phyloP scores from a whole-genome alignment of 805 yeast genomes.

The Starmerella stellata region DNA sequence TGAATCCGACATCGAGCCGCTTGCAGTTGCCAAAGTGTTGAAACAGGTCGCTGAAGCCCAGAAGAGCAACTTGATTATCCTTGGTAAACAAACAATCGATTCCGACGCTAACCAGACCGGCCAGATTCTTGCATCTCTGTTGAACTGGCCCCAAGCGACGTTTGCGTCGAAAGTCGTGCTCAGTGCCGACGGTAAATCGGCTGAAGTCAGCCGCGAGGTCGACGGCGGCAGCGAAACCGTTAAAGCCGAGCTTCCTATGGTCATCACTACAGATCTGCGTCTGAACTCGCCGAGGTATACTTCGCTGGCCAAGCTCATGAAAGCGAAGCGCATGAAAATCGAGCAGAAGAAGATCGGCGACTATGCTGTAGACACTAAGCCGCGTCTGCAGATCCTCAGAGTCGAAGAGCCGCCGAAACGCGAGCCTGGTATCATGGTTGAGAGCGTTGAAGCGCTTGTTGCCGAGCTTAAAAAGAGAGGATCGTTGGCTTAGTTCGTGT shows the following conservation, averaged over 20 bases:
- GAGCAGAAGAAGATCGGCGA: constrained; percentile 47
- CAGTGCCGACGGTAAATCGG: constrained; percentile 30
- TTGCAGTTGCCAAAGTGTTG: constrained; percentile 73
- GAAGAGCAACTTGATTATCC: constrained; percentile 56
- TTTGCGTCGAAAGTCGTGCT: constrained; percentile 74
- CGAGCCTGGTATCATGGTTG: constrained; percentile 64
- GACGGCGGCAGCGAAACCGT: constrained; percentile 89
- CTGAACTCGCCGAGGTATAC: constrained; percentile 91
- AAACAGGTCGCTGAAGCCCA: constrained; percentile 53
- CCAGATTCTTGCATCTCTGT: constrained; percentile 82
- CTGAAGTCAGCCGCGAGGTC: constrained; percentile 72
- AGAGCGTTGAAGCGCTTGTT: constrained; percentile 64
- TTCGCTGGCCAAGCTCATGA: constrained; percentile 91
- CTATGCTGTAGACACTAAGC: constrained; percentile 45
- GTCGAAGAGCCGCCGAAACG: constrained; percentile 77
- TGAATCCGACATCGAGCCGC: constrained; percentile 63
- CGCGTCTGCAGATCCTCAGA: constrained; percentile 48
- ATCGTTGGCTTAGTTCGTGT: background rate
- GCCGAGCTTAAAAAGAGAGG: constrained; percentile 58
- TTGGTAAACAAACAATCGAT: constrained; percentile 95
- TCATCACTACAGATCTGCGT: constrained; percentile 83
- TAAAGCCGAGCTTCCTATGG: constrained; percentile 58
- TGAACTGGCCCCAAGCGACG: constrained; percentile 94
- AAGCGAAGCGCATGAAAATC: constrained; percentile 92
- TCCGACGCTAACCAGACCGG: constrained; percentile 92